Evolutionary conservation across 2,329 filamentous ascomycete species (phyloP).

Genomic region (Diaporthe capsici): DNA sequence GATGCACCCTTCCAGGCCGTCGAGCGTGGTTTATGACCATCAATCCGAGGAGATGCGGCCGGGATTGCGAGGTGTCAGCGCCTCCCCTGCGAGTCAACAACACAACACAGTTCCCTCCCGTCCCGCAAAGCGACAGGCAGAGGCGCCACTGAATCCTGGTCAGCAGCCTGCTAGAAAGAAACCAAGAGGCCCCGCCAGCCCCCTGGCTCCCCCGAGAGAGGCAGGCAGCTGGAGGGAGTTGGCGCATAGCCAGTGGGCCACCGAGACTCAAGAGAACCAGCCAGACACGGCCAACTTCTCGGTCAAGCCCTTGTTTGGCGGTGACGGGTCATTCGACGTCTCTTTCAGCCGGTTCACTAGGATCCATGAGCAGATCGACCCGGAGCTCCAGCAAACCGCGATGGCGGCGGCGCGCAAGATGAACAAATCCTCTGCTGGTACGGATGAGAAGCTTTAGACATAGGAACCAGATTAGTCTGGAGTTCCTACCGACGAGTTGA

Average conservation of each 20-base stretch:
- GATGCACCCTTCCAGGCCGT: background rate
- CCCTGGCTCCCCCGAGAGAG: slow-evolving; percentile 3
- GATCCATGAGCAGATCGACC: background rate
- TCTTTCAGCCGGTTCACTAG: background rate
- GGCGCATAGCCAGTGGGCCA: background rate
- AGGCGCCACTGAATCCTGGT: background rate
- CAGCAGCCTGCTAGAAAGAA: slow-evolving; percentile 3
- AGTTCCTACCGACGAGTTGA: background rate
- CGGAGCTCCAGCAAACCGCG: background rate
- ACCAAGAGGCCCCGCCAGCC: background rate
- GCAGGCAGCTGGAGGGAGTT: slow-evolving; percentile 14
- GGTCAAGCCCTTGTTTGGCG: background rate
- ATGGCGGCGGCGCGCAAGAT: background rate
- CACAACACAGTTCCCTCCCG: background rate
- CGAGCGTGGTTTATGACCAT: background rate
- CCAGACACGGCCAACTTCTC: background rate
- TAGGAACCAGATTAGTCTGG: background rate
- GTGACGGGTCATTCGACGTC: background rate
- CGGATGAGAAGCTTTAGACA: background rate
- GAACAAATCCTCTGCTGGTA: background rate
- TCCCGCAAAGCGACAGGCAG: background rate
- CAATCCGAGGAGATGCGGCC: background rate
- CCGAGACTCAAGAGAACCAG: background rate
- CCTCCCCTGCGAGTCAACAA: background rate
- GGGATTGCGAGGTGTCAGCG: background rate